Evolutionary conservation across 768 basidiomycete species (phyloP).

Genomic region (Suillus clintonianus): DNA sequence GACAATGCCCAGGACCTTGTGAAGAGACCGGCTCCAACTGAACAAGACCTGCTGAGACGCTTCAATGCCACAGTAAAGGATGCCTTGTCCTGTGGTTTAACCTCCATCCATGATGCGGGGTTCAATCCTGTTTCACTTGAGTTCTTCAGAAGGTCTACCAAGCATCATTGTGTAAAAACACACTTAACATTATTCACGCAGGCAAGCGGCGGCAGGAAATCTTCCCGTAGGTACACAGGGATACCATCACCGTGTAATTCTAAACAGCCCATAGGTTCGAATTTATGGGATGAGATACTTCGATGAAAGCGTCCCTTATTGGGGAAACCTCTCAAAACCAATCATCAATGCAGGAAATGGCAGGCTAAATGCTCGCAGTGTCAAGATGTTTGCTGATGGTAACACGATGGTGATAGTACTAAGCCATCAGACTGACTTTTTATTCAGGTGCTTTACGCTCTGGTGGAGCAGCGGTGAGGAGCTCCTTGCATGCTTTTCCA

Average conservation of each 20-base stretch:
- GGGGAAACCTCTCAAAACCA: slow-evolving; percentile 65
- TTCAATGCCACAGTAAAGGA: slow-evolving; percentile 67
- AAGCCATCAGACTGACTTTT: neutral
- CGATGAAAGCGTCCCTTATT: slow-evolving; percentile 66
- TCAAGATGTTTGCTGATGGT: slow-evolving; percentile 76
- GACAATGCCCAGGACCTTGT: slow-evolving; percentile 87
- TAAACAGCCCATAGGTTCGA: slow-evolving; percentile 52
- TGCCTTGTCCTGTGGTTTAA: slow-evolving; percentile 72
- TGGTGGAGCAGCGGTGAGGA: slow-evolving; percentile 82
- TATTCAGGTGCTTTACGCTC: slow-evolving; percentile 80
- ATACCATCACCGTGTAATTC: slow-evolving; percentile 8
- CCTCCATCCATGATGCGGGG: slow-evolving; percentile 86
- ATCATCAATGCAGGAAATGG: slow-evolving; percentile 60
- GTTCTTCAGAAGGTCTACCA: slow-evolving; percentile 66
- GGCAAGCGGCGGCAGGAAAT: slow-evolving; percentile 58
- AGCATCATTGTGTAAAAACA: neutral
- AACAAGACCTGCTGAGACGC: slow-evolving; percentile 58
- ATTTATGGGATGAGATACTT: slow-evolving; percentile 79
- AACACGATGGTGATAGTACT: neutral
- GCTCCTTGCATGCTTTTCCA: neutral
- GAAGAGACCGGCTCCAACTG: slow-evolving; percentile 61
- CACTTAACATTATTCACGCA: slow-evolving; percentile 29
- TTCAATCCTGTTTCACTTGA: slow-evolving; percentile 66
- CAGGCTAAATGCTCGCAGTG: slow-evolving; percentile 68
- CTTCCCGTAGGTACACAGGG: slow-evolving; percentile 53